Evolutionary conservation across 2,329 filamentous ascomycete species (phyloP), one percentile per base, ranked within the genome.

Genomic region (Sphaerulina musiva): DNA sequence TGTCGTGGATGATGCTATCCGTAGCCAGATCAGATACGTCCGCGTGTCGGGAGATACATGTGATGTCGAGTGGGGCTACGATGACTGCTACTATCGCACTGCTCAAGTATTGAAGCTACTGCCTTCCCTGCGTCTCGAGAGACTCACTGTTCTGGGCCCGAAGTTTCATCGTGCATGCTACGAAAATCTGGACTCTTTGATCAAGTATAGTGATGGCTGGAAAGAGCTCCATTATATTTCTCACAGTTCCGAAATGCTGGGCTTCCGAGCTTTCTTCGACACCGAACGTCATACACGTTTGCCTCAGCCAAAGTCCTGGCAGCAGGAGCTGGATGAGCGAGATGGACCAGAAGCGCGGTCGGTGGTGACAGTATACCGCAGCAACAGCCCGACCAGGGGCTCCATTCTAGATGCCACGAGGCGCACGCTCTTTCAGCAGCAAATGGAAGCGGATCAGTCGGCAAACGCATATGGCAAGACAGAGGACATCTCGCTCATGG

Each of bases 91-190:
- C 46, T 57, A 48, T 40, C 49, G 49, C 34, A 57, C 54, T 26
- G 31, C 46, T 38, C 51, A 57, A 40, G n/a, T 46, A 11, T 20
- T 57, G 39, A 51, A 57, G 36, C 42, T 57, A 11, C 50, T 57
- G 17, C 54, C 54, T 14, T 32, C 40, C 14, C 49, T 56, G 9
- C 41, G 48, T 8, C 49, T 56, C 12, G 46, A 48, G 6, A 48
- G 41, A 44, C 49, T 56, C 6, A 56, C 49, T 9, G 34, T 56
- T 29, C 8, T 56, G 29, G 54, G 54, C 17, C 17, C 36, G 12
- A 52, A 49, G 40, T 32, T 17, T 17, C 9, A 17, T 12, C 11
- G 34, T 11, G 39, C 29, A 20, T 36, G 39, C 44, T 56, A 53
- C 23, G 54, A 56, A 4, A 56, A 38, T 7, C 49, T 56, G 23